phyloP scores from a whole-genome alignment of 202 grass and related monocot species.

The Bolboschoenoplectus hybrid region DNA sequence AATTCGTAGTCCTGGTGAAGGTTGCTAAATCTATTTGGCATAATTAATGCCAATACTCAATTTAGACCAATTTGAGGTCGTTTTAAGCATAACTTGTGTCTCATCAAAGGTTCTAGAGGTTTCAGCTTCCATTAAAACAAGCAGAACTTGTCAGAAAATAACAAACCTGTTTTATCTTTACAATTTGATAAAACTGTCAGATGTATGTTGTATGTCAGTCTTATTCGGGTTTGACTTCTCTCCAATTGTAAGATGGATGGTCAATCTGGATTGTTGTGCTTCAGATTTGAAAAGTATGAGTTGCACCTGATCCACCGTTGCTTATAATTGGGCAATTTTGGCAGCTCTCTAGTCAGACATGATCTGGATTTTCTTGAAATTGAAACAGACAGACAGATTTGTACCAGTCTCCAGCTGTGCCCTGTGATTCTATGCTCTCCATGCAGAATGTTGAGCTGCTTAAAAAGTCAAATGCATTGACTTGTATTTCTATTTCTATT shows the following conservation, averaged over 20 bases:
- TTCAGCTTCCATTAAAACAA: neutral
- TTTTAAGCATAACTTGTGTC: neutral
- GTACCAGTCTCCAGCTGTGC: neutral
- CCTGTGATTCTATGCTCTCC: neutral
- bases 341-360: neutral
- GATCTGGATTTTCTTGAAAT: neutral
- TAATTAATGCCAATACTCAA: neutral
- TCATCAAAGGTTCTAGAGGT: neutral
- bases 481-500: constrained; percentile 19
- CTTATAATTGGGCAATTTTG: neutral
- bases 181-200: neutral
- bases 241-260: neutral
- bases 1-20: neutral
- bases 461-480: neutral
- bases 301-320: neutral
- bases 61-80: neutral
- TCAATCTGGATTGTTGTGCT: constrained; percentile 4
- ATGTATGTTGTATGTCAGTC: neutral
- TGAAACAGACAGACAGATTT: neutral
- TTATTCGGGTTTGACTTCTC: neutral
- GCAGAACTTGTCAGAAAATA: neutral
- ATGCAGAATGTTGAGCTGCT: neutral
- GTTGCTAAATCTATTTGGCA: neutral
- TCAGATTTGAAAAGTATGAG: neutral
- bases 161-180: constrained; percentile 10